Percentiles rank a stretch among this genome's conserved stretches.
These are phyloP conservation scores for Leishmania amazonensis DNA, from an alignment of 208 protist genomes.

Conservation along the genomic window DNA sequence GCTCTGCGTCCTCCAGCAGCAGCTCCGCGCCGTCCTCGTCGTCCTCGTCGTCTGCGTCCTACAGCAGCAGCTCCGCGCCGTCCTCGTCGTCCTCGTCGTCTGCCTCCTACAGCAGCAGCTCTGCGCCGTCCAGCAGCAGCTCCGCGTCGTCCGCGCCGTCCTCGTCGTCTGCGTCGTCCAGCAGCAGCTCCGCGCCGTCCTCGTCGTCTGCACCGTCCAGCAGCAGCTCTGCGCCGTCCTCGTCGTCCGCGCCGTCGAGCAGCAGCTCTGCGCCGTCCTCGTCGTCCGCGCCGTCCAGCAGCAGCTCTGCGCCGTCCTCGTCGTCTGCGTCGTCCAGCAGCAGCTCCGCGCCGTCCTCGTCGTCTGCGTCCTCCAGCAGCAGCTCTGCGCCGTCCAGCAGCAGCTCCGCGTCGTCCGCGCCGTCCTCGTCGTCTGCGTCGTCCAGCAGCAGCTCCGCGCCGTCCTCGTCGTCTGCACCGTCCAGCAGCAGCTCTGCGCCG, in stretches of 20 bases:
- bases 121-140: neutral
- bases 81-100: neutral
- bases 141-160: neutral
- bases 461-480: neutral
- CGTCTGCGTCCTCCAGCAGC: neutral
- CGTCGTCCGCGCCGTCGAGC: neutral
- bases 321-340: neutral
- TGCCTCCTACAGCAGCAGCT: neutral
- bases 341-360: neutral
- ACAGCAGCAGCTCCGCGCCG: slow-evolving; percentile 1
- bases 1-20: neutral
- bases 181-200: slow-evolving; percentile 1
- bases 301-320: neutral
- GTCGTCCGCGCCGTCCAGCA: neutral
- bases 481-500: slow-evolving; percentile 3
- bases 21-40: neutral
- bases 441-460: neutral
- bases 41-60: neutral
- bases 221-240: neutral
- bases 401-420: too few relatives aligned
- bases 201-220: neutral
- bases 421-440: neutral
- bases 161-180: slow-evolving; percentile 1
- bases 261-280: neutral
- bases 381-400: neutral